Evolutionary conservation across 345 rosid species (phyloP).

Genomic region (Nasturtium officinale): DNA sequence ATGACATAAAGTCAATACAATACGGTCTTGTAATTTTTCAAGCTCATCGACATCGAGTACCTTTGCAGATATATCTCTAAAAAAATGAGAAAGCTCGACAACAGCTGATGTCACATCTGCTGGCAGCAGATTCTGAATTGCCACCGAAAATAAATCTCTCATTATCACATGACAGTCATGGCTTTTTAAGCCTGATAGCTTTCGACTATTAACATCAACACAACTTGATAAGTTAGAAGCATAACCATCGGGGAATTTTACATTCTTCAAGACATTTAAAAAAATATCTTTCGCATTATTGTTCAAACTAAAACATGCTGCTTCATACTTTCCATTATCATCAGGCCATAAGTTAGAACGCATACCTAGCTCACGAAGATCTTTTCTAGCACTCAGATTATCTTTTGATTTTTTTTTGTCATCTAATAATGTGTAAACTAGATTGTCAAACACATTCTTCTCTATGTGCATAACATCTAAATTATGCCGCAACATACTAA

Average conservation of each 20-base stretch:
- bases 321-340: neutral
- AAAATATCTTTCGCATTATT: neutral
- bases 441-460: neutral
- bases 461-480: conserved; percentile 12
- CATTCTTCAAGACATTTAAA: neutral
- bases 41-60: neutral
- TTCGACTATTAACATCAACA: neutral
- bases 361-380: neutral
- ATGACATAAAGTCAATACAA: neutral
- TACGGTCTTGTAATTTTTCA: neutral
- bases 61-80: neutral
- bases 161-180: neutral
- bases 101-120: neutral
- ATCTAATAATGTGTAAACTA: neutral
- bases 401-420: neutral
- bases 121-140: neutral
- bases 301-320: neutral
- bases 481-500: neutral
- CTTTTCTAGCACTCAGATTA: neutral
- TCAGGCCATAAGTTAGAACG: neutral
- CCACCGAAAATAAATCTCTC: neutral
- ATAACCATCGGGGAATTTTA: neutral
- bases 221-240: neutral
- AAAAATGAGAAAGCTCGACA: neutral
- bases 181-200: neutral